Conservation (phyloP, 345 rosid species). For the Carallia brachiata region DNA sequence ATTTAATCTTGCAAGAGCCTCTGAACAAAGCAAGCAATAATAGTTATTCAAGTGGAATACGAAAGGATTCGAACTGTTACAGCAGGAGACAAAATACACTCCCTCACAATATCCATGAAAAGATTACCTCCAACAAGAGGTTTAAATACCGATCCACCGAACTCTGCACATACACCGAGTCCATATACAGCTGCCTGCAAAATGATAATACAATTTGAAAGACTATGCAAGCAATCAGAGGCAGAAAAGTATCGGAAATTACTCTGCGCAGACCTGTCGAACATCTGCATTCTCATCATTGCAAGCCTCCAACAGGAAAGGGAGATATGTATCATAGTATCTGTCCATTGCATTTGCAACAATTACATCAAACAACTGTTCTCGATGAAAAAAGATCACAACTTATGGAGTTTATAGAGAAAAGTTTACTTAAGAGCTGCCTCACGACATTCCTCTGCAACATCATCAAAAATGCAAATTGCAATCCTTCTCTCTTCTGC, state of each 20-base stretch:
- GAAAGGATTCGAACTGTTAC: neutral
- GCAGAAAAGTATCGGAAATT: slow-evolving; percentile 9
- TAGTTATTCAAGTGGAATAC: slow-evolving; percentile 15
- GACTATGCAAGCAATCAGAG: slow-evolving; percentile 7
- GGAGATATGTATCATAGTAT: slow-evolving; percentile 94
- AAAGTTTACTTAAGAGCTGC: slow-evolving; percentile 77
- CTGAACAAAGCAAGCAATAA: slow-evolving; percentile 45
- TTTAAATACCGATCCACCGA: slow-evolving; percentile 83
- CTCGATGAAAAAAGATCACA: slow-evolving; percentile 16
- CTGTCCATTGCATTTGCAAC: slow-evolving; percentile 39
- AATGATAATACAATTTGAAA: slow-evolving; percentile 21
- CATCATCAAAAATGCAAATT: slow-evolving; percentile 98
- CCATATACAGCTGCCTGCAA: slow-evolving; percentile 98
- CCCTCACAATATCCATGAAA: slow-evolving; percentile 7
- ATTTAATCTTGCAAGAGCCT: slow-evolving; percentile 94
- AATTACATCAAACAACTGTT: slow-evolving; percentile 19
- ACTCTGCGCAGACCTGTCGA: slow-evolving; percentile 63
- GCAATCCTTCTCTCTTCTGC: slow-evolving; percentile 99
- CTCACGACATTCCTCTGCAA: slow-evolving; percentile 97
- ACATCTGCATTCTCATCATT: slow-evolving; percentile 91
- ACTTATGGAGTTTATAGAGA: neutral
- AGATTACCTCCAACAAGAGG: slow-evolving; percentile 90
- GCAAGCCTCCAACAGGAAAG: slow-evolving; percentile 97
- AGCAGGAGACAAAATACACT: neutral
- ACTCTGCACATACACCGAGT: slow-evolving; percentile 99